Percentiles rank a stretch among this genome's conserved stretches.
Conservation (phyloP, 2,329 filamentous ascomycete species). For the Amauroascus verrucosus region DNA sequence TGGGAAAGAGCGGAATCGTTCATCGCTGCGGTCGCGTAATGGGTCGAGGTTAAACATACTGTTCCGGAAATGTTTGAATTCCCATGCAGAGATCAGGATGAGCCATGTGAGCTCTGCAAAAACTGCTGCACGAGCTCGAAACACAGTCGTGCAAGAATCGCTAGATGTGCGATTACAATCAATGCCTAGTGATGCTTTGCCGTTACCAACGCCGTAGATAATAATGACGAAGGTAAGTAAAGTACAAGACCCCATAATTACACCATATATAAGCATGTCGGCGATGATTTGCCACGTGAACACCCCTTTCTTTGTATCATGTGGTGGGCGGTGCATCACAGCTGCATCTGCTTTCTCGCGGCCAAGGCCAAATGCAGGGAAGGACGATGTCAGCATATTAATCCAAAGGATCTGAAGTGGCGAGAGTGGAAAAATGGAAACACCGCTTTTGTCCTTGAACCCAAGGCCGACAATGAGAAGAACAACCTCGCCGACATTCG, state of each 20-base stretch:
- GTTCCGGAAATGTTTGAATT: slow-evolving; percentile 44
- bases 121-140: slow-evolving; percentile 46
- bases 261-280: slow-evolving; percentile 46
- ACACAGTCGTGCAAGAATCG: slow-evolving; percentile 16
- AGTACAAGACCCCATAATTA: slow-evolving; percentile 42
- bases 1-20: slow-evolving; percentile 25
- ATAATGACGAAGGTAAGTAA: slow-evolving; percentile 44
- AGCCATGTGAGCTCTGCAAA: slow-evolving; percentile 49
- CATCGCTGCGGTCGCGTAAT: slow-evolving; percentile 18
- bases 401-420: slow-evolving; percentile 54
- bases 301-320: slow-evolving; percentile 42
- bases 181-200: slow-evolving; percentile 28
- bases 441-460: slow-evolving; percentile 44
- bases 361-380: slow-evolving; percentile 52
- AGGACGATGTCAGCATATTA: slow-evolving; percentile 51
- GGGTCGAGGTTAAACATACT: slow-evolving; percentile 47
- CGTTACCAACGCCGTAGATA: slow-evolving; percentile 35
- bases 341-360: slow-evolving; percentile 47
- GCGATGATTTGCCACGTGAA: slow-evolving; percentile 45
- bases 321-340: slow-evolving; percentile 46
- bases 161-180: slow-evolving; percentile 17
- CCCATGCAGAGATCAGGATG: slow-evolving; percentile 49
- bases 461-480: slow-evolving; percentile 49
- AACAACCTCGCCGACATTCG: slow-evolving; percentile 49
- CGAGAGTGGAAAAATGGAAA: slow-evolving; percentile 50